phyloP scores from a whole-genome alignment of 1,284 basidiomycete species.

The Dichomitus squalens region DNA sequence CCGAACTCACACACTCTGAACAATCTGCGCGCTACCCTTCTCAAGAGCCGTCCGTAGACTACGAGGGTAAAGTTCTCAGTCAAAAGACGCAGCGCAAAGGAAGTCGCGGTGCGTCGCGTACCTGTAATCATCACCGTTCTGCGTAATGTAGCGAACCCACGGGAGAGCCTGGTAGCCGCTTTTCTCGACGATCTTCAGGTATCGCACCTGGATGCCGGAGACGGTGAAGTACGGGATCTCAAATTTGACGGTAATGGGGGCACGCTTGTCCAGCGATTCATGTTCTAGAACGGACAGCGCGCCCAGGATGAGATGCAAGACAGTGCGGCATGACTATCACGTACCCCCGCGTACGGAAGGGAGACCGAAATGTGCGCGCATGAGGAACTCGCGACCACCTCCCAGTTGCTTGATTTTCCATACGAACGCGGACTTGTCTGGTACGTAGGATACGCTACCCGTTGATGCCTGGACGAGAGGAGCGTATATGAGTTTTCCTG shows the following conservation, averaged over 20 bases:
- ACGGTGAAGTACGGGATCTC: conserved; percentile 99
- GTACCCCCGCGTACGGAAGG: conserved; percentile 86
- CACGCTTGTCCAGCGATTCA: conserved; percentile 81
- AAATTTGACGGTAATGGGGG: conserved; percentile 96
- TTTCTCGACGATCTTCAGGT: conserved; percentile 98
- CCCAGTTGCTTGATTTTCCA: conserved; percentile 98
- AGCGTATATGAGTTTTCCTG: neutral
- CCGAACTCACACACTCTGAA: conserved; percentile 43
- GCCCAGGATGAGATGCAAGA: neutral
- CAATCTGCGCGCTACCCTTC: conserved; percentile 73
- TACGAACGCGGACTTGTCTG: conserved; percentile 94
- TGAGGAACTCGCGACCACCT: conserved; percentile 91
- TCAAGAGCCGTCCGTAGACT: conserved; percentile 78
- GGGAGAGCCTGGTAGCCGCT: conserved; percentile 94
- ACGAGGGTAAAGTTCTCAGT: conserved; percentile 7
- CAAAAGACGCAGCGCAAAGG: neutral
- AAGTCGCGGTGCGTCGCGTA: conserved; percentile 33
- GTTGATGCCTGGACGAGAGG: conserved; percentile 69
- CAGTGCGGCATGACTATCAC: conserved; percentile 27
- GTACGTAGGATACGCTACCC: conserved; percentile 91
- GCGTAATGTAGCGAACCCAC: conserved; percentile 92
- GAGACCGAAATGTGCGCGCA: conserved; percentile 95
- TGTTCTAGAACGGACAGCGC: conserved; percentile 49
- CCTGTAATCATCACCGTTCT: conserved; percentile 97
- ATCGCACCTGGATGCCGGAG: conserved; percentile 95